Evolutionary conservation across 2,329 filamentous ascomycete genomes (phyloP).

Genomic region (Diplodia sapinea): DNA sequence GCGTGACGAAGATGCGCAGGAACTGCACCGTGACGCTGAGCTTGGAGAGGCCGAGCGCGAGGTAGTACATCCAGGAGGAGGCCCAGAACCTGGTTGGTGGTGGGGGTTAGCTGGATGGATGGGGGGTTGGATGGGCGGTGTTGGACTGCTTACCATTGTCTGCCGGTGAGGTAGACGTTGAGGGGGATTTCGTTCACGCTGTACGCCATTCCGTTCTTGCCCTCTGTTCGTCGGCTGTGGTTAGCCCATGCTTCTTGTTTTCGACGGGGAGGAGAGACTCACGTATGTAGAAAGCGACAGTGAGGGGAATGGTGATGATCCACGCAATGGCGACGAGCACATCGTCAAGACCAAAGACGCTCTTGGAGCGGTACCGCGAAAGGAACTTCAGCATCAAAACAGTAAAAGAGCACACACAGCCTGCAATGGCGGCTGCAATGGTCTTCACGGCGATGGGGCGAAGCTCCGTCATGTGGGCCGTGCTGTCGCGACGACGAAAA

Average conservation of each 20-base stretch:
- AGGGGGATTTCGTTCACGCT: constrained; percentile 33
- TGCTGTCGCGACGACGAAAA: constrained; percentile 11
- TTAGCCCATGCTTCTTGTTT: neutral
- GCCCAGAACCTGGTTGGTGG: constrained; percentile 39
- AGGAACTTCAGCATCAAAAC: constrained; percentile 2
- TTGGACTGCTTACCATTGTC: constrained; percentile 1
- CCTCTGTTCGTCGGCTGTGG: constrained; percentile 32
- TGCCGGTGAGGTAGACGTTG: neutral
- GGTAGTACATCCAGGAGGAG: constrained; percentile 43
- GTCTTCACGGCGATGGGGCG: constrained; percentile 15
- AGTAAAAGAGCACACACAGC: neutral
- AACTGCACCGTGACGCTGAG: constrained; percentile 36
- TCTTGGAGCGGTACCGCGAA: constrained; percentile 12
- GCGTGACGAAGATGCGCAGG: constrained; percentile 36
- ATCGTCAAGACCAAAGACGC: constrained; percentile 15
- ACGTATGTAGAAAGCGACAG: constrained; percentile 24
- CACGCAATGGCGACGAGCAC: constrained; percentile 14
- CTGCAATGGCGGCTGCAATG: neutral
- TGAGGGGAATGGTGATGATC: constrained; percentile 12
- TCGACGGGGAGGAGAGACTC: neutral
- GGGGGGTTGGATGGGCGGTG: no score
- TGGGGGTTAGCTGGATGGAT: neutral
- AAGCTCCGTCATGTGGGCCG: constrained; percentile 12
- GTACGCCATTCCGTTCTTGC: constrained; percentile 42
- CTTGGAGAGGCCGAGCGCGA: constrained; percentile 39